A percentile compares a stretch with the other conserved stretches of the same genome.
phyloP scores from a whole-genome alignment of 108 stramenopile species.

The Stephanodiscus minutulus region DNA sequence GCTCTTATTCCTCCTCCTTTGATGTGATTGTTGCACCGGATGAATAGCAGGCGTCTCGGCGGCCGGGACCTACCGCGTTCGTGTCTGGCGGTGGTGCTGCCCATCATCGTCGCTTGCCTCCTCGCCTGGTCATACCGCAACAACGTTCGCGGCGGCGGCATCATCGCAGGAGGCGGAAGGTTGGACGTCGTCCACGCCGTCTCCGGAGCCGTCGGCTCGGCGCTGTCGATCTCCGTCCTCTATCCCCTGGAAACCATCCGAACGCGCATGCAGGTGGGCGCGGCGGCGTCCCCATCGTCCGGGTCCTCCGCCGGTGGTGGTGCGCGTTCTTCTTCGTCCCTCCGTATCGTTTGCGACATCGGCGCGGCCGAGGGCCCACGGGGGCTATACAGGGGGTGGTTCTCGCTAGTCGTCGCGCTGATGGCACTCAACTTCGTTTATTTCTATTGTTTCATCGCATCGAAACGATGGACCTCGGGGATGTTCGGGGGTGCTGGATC shows the following conservation, averaged over 20 bases:
- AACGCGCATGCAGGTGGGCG: constrained; percentile 43
- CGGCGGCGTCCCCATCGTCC: not conserved
- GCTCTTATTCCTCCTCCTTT: no score
- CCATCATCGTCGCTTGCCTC: not conserved
- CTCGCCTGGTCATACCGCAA: not conserved
- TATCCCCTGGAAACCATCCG: constrained; percentile 51
- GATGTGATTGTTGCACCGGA: not conserved
- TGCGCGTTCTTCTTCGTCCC: constrained; percentile 1
- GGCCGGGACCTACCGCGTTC: no score
- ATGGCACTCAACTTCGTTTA: constrained; percentile 44
- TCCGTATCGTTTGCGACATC: constrained; percentile 14
- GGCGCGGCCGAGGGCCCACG: constrained; percentile 15
- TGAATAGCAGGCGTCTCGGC: no score
- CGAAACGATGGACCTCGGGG: constrained; percentile 7
- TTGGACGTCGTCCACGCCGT: constrained; percentile 38
- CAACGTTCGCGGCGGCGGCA: not conserved
- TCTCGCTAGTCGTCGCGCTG: constrained; percentile 41
- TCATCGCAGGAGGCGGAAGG: no score
- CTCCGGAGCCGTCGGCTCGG: constrained; percentile 47
- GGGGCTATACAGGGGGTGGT: constrained; percentile 34
- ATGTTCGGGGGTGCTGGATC: not conserved
- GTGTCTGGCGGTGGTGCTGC: no score
- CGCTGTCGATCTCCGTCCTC: constrained; percentile 39
- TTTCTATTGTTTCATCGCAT: constrained; percentile 45
- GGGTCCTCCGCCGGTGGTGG: not conserved